Evolutionary conservation across 768 basidiomycete genomes (phyloP).

Genomic region (Xanthoconium stramineum): DNA sequence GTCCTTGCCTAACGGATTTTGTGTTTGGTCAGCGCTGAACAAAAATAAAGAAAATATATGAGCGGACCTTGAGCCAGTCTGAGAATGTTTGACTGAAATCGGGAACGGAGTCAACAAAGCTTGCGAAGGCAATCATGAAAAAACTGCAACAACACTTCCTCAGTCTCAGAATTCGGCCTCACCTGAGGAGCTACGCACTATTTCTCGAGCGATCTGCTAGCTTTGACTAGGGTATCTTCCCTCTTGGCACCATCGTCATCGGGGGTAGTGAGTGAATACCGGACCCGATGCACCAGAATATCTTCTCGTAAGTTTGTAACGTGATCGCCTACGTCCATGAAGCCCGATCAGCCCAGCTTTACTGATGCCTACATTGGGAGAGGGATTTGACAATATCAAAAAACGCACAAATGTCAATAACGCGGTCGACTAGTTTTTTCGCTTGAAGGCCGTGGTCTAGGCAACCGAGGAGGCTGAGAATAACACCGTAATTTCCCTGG

Average conservation of each 20-base stretch:
- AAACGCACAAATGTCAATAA: conserved; percentile 69
- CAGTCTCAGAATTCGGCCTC: background rate
- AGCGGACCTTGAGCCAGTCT: conserved; percentile 75
- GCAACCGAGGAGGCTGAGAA: conserved; percentile 90
- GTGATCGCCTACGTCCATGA: conserved; percentile 65
- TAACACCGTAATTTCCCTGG: conserved; percentile 87
- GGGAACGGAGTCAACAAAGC: conserved; percentile 71
- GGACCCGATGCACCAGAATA: conserved; percentile 76
- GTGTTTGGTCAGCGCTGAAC: background rate
- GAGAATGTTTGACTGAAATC: conserved; percentile 71
- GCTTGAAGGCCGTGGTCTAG: conserved; percentile 80
- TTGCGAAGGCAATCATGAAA: conserved; percentile 92
- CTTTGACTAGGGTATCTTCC: conserved; percentile 58
- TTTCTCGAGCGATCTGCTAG: conserved; percentile 79
- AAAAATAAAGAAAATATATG: background rate
- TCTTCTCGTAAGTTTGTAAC: conserved; percentile 91
- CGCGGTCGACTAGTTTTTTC: conserved; percentile 88
- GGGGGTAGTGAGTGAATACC: conserved; percentile 80
- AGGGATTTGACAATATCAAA: background rate
- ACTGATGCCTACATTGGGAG: too few species aligned
- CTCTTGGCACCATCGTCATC: conserved; percentile 53
- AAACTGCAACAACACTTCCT: conserved; percentile 52
- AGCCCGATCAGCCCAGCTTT: conserved; percentile 5
- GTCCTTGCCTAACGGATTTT: conserved; percentile 54
- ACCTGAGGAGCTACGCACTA: conserved; percentile 56